These are phyloP conservation scores for Cryptosporidium viatorum DNA, from an alignment of 169 alveolate genomes.

Conservation along the genomic window DNA sequence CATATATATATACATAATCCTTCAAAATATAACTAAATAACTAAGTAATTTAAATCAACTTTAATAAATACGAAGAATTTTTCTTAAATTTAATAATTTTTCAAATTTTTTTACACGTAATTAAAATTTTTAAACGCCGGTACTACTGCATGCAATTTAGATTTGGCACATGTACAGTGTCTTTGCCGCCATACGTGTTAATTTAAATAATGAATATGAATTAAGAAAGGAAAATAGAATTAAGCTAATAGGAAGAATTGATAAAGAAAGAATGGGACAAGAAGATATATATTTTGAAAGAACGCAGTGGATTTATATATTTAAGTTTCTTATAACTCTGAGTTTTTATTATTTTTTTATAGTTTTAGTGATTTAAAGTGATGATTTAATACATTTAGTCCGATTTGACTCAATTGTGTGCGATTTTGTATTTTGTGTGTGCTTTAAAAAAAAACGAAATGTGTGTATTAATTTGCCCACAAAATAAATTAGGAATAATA, in stretches of 20 bases:
- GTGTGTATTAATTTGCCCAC: constrained; percentile 13
- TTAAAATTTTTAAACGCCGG: background rate
- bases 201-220: no score
- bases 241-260: no score
- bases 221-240: background rate
- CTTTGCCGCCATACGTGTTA: background rate
- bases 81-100: background rate
- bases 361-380: background rate
- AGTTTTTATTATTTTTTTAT: background rate
- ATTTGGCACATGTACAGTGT: background rate
- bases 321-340: no score
- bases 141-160: constrained; percentile 9
- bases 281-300: no score
- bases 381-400: background rate
- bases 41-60: background rate
- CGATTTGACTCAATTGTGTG: background rate
- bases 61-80: background rate
- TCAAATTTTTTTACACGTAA: background rate
- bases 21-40: no score
- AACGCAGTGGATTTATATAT: no score
- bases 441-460: background rate
- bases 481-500: background rate
- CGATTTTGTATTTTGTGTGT: constrained; percentile 15
- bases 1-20: no score
- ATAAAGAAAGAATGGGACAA: background rate